These are phyloP conservation scores for Exophiala sp. DNA, from an alignment of 2,329 filamentous ascomycete species.

Conservation along the genomic window DNA sequence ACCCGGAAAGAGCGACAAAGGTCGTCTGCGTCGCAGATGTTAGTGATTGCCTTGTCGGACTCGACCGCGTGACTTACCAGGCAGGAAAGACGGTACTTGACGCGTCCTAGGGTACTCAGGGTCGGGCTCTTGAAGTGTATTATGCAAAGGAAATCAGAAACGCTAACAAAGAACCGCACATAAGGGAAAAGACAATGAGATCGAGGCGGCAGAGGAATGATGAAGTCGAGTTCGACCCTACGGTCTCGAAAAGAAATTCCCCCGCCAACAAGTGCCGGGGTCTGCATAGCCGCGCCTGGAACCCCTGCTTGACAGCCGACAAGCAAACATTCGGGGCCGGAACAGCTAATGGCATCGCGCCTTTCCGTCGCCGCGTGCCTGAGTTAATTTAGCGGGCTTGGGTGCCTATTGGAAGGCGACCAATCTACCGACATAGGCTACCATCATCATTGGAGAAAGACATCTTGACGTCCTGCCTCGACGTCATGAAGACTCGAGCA, in stretches of 20 bases:
- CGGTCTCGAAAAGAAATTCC: slow-evolving; percentile 9
- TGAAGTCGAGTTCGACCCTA: slow-evolving; percentile 12
- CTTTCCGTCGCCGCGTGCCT: slow-evolving; percentile 19
- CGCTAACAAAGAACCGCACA: slow-evolving; percentile 6
- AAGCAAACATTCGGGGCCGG: not conserved
- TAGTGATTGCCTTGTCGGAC: not conserved
- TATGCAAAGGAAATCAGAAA: not conserved
- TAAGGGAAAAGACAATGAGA: not conserved
- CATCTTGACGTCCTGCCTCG: no score
- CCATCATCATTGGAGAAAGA: no score
- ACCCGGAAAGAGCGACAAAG: not conserved
- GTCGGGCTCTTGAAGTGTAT: not conserved
- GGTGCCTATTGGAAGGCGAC: not conserved
- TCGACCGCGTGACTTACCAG: not conserved
- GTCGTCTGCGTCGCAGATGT: not conserved
- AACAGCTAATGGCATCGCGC: slow-evolving; percentile 1
- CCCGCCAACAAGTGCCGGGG: slow-evolving; percentile 7
- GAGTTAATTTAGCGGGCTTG: slow-evolving; percentile 17
- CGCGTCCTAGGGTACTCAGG: no score
- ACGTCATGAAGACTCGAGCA: no score
- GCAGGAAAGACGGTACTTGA: not conserved
- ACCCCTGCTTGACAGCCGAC: slow-evolving; percentile 2
- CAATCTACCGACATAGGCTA: no score
- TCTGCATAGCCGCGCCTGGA: no score
- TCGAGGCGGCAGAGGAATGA: not conserved